Evolutionary conservation across 257 asterid species (phyloP).

Genomic region (Solanum paucissectum): DNA sequence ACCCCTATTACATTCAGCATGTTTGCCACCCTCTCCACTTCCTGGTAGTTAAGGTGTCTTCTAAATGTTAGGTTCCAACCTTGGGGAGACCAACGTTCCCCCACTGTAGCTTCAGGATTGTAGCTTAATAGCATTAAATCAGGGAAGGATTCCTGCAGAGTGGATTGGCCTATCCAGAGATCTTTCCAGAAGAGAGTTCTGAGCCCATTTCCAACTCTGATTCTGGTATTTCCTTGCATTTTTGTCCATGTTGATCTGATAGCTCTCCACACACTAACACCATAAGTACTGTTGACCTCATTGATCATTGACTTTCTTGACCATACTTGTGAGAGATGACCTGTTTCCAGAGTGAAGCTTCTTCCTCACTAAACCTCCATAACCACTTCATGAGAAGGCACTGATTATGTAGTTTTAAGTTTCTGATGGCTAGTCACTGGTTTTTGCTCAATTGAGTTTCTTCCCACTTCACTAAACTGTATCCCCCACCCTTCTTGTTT

Average conservation of each 20-base stretch:
- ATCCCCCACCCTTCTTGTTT: background rate
- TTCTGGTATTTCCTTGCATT: background rate
- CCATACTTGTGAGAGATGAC: background rate
- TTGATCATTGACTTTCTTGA: background rate
- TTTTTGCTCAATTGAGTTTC: background rate
- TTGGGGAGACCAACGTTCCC: background rate
- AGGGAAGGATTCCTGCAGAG: background rate
- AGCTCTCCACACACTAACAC: background rate
- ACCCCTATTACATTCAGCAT: background rate
- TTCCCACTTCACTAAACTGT: background rate
- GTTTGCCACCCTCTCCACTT: background rate
- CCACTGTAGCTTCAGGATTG: background rate
- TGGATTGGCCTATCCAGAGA: background rate
- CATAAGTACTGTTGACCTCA: background rate
- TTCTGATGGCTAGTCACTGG: background rate
- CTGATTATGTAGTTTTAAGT: background rate
- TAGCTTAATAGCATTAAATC: background rate
- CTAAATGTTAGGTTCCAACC: background rate
- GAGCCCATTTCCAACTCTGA: background rate
- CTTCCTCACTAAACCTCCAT: background rate
- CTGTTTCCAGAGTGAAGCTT: background rate
- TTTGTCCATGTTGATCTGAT: background rate
- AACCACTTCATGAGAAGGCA: background rate
- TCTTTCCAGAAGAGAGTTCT: background rate
- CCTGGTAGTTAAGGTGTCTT: background rate